Evolutionary conservation across 2,329 filamentous ascomycete genomes (phyloP).

Genomic region (Amauroascus verrucosus): DNA sequence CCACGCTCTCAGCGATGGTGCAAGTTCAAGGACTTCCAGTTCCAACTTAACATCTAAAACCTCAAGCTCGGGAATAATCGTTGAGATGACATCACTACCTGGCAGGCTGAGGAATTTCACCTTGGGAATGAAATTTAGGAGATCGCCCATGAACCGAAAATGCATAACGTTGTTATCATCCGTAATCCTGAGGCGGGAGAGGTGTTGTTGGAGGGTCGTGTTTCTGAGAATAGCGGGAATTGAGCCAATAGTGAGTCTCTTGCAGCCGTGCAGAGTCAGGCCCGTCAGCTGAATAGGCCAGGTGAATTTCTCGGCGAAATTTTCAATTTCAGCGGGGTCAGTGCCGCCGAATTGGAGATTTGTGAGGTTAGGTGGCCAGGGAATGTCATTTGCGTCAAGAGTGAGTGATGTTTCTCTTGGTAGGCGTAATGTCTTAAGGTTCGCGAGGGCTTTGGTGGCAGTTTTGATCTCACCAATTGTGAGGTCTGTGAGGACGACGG

Average conservation of each 20-base stretch:
- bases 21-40: slow-evolving; percentile 25
- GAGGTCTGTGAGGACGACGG: slow-evolving; percentile 43
- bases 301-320: slow-evolving; percentile 16
- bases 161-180: neutral
- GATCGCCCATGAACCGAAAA: slow-evolving; percentile 14
- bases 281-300: slow-evolving; percentile 22
- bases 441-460: slow-evolving; percentile 38
- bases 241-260: neutral
- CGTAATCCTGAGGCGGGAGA: slow-evolving; percentile 19
- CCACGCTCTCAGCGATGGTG: slow-evolving; percentile 16
- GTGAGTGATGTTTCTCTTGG: slow-evolving; percentile 22
- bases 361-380: slow-evolving; percentile 24
- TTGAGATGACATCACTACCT: slow-evolving; percentile 23
- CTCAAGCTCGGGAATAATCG: slow-evolving; percentile 18
- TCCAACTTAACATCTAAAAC: slow-evolving; percentile 14
- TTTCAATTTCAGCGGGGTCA: neutral
- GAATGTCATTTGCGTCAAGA: slow-evolving; percentile 5
- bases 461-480: slow-evolving; percentile 42
- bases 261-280: slow-evolving; percentile 18
- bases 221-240: slow-evolving; percentile 22
- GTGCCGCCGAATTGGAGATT: slow-evolving; percentile 13
- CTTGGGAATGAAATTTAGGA: slow-evolving; percentile 18
- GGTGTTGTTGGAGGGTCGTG: slow-evolving; percentile 17
- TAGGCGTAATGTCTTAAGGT: slow-evolving; percentile 39
- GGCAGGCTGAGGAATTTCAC: slow-evolving; percentile 25